Percentiles rank a stretch among this genome's conserved stretches.
Conservation (phyloP, 495 filamentous ascomycete genomes). For the Penicillium cinerascens region DNA sequence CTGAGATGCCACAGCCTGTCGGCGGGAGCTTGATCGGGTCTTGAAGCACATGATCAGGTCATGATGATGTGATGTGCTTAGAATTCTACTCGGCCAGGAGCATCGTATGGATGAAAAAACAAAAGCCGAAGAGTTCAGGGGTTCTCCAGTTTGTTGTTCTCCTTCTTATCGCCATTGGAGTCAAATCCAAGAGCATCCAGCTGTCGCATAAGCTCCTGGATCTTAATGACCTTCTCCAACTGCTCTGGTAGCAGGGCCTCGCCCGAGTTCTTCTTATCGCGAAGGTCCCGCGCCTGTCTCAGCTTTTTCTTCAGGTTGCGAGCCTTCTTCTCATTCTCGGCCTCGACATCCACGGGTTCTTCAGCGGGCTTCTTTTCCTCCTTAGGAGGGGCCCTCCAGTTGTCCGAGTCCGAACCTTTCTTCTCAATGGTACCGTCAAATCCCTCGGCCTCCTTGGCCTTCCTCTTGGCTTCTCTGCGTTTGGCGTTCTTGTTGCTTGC, state of each 20-base stretch:
- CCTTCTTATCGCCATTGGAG: slow-evolving; percentile 53
- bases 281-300: slow-evolving; percentile 84
- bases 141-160: slow-evolving; percentile 7
- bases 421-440: slow-evolving; percentile 34
- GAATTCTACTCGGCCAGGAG: not conserved
- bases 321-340: slow-evolving; percentile 87
- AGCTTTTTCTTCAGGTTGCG: slow-evolving; percentile 95
- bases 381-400: slow-evolving; percentile 27
- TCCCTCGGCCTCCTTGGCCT: slow-evolving; percentile 62
- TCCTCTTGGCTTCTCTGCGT: slow-evolving; percentile 82
- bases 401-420: slow-evolving; percentile 32
- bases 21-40: not conserved
- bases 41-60: not conserved
- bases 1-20: not conserved
- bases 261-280: slow-evolving; percentile 86
- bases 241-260: slow-evolving; percentile 85
- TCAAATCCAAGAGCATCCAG: slow-evolving; percentile 86
- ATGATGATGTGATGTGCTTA: not conserved
- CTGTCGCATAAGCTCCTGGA: slow-evolving; percentile 87
- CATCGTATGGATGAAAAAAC: not conserved
- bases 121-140: slow-evolving; percentile 7
- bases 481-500: slow-evolving; percentile 91
- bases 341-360: slow-evolving; percentile 57
- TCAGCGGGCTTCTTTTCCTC: slow-evolving; percentile 31
- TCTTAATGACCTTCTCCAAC: slow-evolving; percentile 95